A percentile compares a stretch with the other conserved stretches of the same genome.
phyloP scores from a whole-genome alignment of 805 yeast species.

The Wickerhamiella lipophila region DNA sequence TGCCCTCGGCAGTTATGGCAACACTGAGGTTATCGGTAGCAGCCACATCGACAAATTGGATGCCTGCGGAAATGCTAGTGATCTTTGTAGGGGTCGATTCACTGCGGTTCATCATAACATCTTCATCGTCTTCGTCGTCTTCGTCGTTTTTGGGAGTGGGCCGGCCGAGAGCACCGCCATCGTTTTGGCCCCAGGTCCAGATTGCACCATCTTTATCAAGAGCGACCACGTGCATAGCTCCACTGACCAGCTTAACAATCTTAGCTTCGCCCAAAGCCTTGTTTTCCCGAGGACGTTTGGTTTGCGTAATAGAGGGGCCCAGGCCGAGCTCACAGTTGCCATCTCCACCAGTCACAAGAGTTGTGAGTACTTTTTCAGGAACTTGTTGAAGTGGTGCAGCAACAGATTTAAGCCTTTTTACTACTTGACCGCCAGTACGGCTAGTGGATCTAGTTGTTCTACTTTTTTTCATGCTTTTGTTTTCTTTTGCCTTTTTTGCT shows the following conservation, averaged over 20 bases:
- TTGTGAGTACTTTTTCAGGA: slow-evolving; percentile 36
- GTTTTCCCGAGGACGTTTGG: slow-evolving; percentile 88
- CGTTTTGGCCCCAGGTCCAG: slow-evolving; percentile 99
- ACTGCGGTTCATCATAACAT: slow-evolving; percentile 73
- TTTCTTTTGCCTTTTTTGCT: no score
- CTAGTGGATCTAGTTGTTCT: slow-evolving; percentile 8
- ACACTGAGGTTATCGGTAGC: slow-evolving; percentile 91
- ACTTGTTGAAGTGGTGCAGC: not conserved
- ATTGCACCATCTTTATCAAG: slow-evolving; percentile 59
- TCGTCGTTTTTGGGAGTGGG: slow-evolving; percentile 59
- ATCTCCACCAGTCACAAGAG: slow-evolving; percentile 93
- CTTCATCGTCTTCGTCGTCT: slow-evolving; percentile 46
- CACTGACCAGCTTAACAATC: slow-evolving; percentile 79
- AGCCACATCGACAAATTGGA: slow-evolving; percentile 61
- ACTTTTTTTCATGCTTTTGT: not conserved
- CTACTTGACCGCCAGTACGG: slow-evolving; percentile 1
- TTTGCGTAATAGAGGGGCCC: slow-evolving; percentile 92
- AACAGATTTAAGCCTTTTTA: not conserved
- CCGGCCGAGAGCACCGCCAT: slow-evolving; percentile 82
- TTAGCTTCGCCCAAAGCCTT: slow-evolving; percentile 56
- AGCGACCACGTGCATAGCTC: slow-evolving; percentile 91
- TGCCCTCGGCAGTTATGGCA: slow-evolving; percentile 65
- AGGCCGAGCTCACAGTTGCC: slow-evolving; percentile 95
- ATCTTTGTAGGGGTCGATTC: slow-evolving; percentile 85
- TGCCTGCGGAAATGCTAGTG: slow-evolving; percentile 46